These are phyloP conservation scores for Arabidopsis arenosa DNA, from an alignment of 345 rosid genomes.

Conservation along the genomic window DNA sequence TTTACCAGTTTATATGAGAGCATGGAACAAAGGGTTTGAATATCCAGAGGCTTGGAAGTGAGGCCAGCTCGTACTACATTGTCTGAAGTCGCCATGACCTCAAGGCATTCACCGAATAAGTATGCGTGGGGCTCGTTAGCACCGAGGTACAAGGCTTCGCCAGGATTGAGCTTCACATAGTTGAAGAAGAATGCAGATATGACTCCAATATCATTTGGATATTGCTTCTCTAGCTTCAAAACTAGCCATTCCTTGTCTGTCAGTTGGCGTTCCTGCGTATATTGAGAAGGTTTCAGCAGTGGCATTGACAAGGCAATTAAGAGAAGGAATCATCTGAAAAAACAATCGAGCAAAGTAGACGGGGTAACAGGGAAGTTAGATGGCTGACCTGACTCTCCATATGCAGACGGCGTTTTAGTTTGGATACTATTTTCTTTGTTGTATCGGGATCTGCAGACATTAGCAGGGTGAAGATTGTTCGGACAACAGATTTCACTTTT, in stretches of 20 bases:
- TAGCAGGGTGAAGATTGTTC: slow-evolving; percentile 77
- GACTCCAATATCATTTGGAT: slow-evolving; percentile 87
- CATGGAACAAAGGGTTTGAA: slow-evolving; percentile 92
- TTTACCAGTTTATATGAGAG: slow-evolving; percentile 91
- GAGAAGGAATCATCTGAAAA: background rate
- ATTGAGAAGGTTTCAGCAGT: slow-evolving; percentile 11
- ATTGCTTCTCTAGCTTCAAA: slow-evolving; percentile 81
- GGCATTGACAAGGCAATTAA: background rate
- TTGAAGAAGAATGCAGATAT: slow-evolving; percentile 86
- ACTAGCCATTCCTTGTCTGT: slow-evolving; percentile 88
- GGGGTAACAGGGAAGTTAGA: background rate
- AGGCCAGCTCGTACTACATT: slow-evolving; percentile 99
- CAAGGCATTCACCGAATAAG: slow-evolving; percentile 84
- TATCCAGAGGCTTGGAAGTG: slow-evolving; percentile 87
- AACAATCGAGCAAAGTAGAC: background rate
- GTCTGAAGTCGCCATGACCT: slow-evolving; percentile 99
- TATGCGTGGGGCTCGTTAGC: slow-evolving; percentile 98
- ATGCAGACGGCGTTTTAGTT: slow-evolving; percentile 69
- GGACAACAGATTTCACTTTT: slow-evolving; percentile 66
- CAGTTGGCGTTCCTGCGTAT: slow-evolving; percentile 68
- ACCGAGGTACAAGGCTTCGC: slow-evolving; percentile 95
- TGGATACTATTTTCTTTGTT: slow-evolving; percentile 58
- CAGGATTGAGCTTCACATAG: slow-evolving; percentile 89
- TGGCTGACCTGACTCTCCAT: slow-evolving; percentile 68
- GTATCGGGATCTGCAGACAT: slow-evolving; percentile 79